Evolutionary conservation across 176 grass and related monocot species (phyloP), one percentile per base, ranked within the genome.

Genomic region (Typha latifolia): DNA sequence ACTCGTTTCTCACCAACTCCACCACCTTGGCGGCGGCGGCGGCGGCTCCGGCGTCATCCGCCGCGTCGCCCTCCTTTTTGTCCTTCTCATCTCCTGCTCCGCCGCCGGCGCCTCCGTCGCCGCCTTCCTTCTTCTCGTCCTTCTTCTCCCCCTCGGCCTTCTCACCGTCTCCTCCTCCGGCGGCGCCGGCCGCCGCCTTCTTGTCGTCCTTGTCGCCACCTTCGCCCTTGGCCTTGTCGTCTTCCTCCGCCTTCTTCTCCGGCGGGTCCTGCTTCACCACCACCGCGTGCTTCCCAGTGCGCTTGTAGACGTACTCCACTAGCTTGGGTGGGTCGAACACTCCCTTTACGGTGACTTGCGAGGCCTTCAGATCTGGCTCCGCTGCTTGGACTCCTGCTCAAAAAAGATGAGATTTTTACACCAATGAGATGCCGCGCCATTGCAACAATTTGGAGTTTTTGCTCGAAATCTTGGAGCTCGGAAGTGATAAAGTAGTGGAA

Each of bases 221-320:
- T 1, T 62, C 82, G 0, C 63, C 49, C 12, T 62, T 37, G 0
- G 48, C 74, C 24, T 66, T 61, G 66, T 51, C 77, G 68, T 66
- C 70, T 53, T 18, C 47, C 27, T 37, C 70, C 5, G 12, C 14
- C 34, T 82, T 77, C 23, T 49, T 61, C 3, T 76, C 73, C 3
- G 18, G 48, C 49, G 61, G 68, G 64, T 90, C 94, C 0, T 85
- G 80, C 83, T 90, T 99, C 5, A 84, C 66, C 2, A 99, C 65
- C 61, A 87, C 75, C 3, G 89, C 94, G n/a, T 92, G 88, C 76
- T 81, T 93, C 62, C 94, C 94, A n/a, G 86, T 90, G 69, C 70
- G 76, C 85, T 83, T 87, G 83, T 99, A 84, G 57, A 99, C 69
- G 72, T 93, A 81, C 77, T 81, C 66, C 6, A 85, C 86, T 14